A percentile compares a stretch with the other conserved stretches of the same genome.
Evolutionary conservation across 1,284 basidiomycete genomes (phyloP).

Genomic region (Pyrrhoderma lamaoense): DNA sequence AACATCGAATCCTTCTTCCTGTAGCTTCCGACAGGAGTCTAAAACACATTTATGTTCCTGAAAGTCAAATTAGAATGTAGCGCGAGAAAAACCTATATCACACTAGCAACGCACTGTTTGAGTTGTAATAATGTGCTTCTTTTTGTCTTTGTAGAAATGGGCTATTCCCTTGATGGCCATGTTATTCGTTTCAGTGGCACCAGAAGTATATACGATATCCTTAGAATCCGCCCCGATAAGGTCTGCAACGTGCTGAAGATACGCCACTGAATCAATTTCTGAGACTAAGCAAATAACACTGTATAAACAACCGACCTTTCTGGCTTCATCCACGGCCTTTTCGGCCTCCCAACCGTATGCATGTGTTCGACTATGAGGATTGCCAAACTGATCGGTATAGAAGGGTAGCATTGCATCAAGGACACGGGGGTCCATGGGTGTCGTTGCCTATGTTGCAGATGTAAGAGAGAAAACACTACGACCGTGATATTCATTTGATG

Average conservation of each 20-base stretch:
- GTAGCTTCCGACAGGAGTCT: constrained; percentile 92
- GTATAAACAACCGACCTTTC: constrained; percentile 52
- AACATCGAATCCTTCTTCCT: constrained; percentile 96
- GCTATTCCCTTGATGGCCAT: constrained; percentile 98
- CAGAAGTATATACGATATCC: constrained; percentile 97
- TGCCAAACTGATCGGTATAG: constrained; percentile 94
- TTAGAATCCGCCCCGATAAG: constrained; percentile 93
- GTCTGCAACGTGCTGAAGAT: constrained; percentile 76
- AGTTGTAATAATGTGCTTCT: constrained; percentile 85
- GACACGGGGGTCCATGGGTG: constrained; percentile 95
- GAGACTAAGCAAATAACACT: constrained; percentile 33
- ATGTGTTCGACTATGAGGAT: constrained; percentile 97
- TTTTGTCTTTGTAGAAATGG: constrained; percentile 87
- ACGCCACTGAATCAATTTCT: background rate
- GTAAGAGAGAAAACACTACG: constrained; percentile 15
- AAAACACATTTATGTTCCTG: constrained; percentile 99
- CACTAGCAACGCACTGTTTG: constrained; percentile 61
- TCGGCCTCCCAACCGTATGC: constrained; percentile 99
- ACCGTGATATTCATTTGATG: background rate
- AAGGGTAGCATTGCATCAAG: constrained; percentile 97
- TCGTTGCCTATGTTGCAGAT: constrained; percentile 66
- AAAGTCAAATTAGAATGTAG: constrained; percentile 15
- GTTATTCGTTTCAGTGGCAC: constrained; percentile 98
- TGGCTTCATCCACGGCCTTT: constrained; percentile 85
- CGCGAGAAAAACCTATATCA: constrained; percentile 1